Evolutionary conservation across 2,329 filamentous ascomycete genomes (phyloP).

Genomic region (Cytospora paraplurivora): DNA sequence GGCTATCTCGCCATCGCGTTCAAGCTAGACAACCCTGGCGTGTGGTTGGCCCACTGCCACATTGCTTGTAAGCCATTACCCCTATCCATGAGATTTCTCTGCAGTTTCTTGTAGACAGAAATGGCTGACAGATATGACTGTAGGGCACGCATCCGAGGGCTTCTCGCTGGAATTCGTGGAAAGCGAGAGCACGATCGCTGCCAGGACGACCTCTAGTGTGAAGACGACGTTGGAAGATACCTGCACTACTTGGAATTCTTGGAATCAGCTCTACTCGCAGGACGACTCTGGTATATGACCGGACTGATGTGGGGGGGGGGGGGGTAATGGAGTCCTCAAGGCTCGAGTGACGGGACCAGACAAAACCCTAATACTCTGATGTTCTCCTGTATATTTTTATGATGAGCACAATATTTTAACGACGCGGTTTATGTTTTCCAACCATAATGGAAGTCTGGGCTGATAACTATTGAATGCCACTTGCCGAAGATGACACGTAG

Average conservation of each 20-base stretch:
- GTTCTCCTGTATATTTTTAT: too few species aligned
- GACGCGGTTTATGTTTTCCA: too few species aligned
- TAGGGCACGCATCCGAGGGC: constrained; percentile 39
- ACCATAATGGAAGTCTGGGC: too few species aligned
- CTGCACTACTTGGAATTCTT: constrained; percentile 30
- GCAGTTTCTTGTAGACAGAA: background rate
- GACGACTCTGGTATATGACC: constrained; percentile 33
- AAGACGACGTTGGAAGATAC: constrained; percentile 29
- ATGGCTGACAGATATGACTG: constrained; percentile 29
- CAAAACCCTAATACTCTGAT: too few species aligned
- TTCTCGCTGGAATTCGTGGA: constrained; percentile 43
- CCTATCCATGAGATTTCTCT: too few species aligned
- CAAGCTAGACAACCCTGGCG: constrained; percentile 40
- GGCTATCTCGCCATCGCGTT: constrained; percentile 39
- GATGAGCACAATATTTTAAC: too few species aligned
- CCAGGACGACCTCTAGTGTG: constrained; percentile 9
- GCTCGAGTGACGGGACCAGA: too few species aligned
- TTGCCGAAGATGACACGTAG: too few species aligned
- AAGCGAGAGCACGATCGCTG: constrained; percentile 30
- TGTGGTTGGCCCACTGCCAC: constrained; percentile 38
- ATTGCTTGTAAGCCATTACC: constrained; percentile 27
- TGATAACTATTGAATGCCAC: too few species aligned
- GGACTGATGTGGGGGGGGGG: background rate
- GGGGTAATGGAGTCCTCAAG: background rate
- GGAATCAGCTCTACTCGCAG: constrained; percentile 26